phyloP scores from a whole-genome alignment of 2,329 filamentous ascomycete genomes.

The Fusarium agapanthi region DNA sequence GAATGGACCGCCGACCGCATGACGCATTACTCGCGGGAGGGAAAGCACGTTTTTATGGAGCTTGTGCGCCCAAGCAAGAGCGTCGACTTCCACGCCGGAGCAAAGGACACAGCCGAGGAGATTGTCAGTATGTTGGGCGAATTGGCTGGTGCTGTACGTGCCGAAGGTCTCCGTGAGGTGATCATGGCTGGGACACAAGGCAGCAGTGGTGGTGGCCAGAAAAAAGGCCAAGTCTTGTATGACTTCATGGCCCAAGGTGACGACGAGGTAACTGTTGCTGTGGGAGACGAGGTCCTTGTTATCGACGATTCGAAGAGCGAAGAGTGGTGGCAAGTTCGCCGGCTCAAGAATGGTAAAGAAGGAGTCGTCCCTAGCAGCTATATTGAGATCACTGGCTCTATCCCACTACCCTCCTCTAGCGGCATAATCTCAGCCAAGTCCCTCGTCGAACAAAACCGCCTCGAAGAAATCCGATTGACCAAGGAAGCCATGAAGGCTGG shows the following conservation, averaged over 20 bases:
- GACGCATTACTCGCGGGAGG: constrained; percentile 97
- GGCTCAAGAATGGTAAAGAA: constrained; percentile 90
- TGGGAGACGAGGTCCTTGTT: constrained; percentile 90
- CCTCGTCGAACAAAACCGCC: constrained; percentile 76
- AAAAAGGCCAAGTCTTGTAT: constrained; percentile 87
- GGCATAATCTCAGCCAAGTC: constrained; percentile 66
- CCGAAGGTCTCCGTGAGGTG: constrained; percentile 86
- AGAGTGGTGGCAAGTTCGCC: constrained; percentile 97
- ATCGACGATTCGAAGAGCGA: constrained; percentile 92
- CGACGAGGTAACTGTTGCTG: constrained; percentile 91
- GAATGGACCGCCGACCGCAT: constrained; percentile 96
- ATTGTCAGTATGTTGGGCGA: constrained; percentile 90
- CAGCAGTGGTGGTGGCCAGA: constrained; percentile 54
- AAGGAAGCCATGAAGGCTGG: constrained; percentile 78
- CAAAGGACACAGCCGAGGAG: constrained; percentile 95
- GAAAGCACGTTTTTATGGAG: constrained; percentile 97
- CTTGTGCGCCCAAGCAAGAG: constrained; percentile 92
- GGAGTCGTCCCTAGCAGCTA: constrained; percentile 98
- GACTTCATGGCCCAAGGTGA: constrained; percentile 97
- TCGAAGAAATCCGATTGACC: constrained; percentile 85
- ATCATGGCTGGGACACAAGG: constrained; percentile 77
- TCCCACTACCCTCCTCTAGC: constrained; percentile 58
- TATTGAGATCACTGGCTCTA: constrained; percentile 82
- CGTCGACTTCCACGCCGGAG: constrained; percentile 94
- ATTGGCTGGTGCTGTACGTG: constrained; percentile 83